These are phyloP conservation scores for Gonapodya sp. DNA, from an alignment of 192 early-diverging fungal species.

Conservation along the genomic window DNA sequence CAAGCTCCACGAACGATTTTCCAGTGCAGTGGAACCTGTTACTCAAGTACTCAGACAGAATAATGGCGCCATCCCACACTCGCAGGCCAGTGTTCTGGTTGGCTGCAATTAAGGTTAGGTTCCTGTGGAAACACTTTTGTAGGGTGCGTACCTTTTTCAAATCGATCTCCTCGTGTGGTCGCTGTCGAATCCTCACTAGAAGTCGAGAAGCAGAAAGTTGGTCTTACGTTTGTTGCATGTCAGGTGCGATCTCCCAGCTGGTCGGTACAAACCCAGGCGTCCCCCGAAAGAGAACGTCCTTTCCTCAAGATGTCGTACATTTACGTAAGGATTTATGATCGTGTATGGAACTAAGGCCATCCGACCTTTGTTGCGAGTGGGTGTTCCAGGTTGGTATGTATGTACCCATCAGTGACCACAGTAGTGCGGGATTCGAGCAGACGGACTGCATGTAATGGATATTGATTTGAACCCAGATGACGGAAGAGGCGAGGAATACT, in stretches of 20 bases:
- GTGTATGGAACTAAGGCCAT: background rate
- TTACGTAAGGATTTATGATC: background rate
- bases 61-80: background rate
- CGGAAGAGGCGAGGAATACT: conserved; percentile 23
- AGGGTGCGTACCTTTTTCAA: background rate
- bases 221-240: too few relatives aligned
- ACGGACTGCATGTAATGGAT: too few relatives aligned
- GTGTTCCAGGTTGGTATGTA: background rate
- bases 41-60: background rate
- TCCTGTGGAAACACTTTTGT: background rate
- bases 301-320: background rate
- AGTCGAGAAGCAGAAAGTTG: too few relatives aligned
- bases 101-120: too few relatives aligned
- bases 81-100: background rate
- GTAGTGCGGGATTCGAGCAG: too few relatives aligned
- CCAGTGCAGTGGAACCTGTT: background rate
- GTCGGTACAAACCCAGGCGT: too few relatives aligned
- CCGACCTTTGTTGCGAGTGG: background rate
- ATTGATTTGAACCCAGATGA: background rate
- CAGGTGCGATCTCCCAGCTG: too few relatives aligned
- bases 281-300: background rate
- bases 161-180: background rate
- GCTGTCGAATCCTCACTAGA: background rate
- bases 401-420: too few relatives aligned
- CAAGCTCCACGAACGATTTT: background rate